phyloP scores from a whole-genome alignment of 2,329 filamentous ascomycete genomes.

The Alternaria consortialis region DNA sequence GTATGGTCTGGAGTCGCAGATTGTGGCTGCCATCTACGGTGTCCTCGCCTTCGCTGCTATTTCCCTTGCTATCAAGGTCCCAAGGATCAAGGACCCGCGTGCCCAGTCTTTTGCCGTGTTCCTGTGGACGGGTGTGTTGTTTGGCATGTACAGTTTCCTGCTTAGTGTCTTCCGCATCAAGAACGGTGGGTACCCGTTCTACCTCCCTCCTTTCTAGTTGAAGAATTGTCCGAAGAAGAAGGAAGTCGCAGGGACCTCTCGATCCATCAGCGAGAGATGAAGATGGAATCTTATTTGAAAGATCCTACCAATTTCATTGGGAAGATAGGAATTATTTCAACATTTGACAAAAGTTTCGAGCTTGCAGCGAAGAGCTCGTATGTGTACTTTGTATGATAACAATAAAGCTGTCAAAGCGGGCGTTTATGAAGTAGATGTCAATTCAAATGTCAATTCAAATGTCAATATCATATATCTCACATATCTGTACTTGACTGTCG shows the following conservation, averaged over 20 bases:
- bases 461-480: background rate
- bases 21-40: constrained; percentile 86
- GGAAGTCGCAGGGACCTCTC: background rate
- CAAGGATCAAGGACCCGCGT: constrained; percentile 80
- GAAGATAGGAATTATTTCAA: background rate
- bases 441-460: background rate
- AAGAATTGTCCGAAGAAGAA: background rate
- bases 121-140: constrained; percentile 78
- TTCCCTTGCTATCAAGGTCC: constrained; percentile 88
- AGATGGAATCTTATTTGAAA: background rate
- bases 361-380: background rate
- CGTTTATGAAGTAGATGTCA: background rate
- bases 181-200: constrained; percentile 95
- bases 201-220: constrained; percentile 81
- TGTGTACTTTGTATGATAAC: constrained; percentile 4
- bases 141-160: constrained; percentile 91
- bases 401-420: background rate
- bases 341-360: background rate
- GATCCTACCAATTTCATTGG: background rate
- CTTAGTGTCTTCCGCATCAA: constrained; percentile 93
- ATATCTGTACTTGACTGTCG: background rate
- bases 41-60: constrained; percentile 90
- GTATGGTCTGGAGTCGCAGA: constrained; percentile 93
- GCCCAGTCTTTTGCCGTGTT: constrained; percentile 83
- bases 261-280: background rate